phyloP scores from a whole-genome alignment of 1,139 yeast species.

The Wickerhamomyces sp. region DNA sequence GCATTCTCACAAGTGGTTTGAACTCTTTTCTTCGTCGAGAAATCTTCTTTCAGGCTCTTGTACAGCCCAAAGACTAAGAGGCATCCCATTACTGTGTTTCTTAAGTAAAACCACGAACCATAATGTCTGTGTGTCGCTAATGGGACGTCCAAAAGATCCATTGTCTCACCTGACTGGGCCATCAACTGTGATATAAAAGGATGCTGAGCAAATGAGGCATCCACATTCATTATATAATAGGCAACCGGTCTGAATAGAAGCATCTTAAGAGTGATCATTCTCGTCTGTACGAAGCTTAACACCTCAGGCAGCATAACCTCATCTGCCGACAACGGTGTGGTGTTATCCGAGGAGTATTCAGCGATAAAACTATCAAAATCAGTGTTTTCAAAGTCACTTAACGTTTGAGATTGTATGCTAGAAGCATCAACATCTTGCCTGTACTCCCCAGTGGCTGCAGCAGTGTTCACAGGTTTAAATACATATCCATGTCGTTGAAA shows the following conservation, averaged over 20 bases:
- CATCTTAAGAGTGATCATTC: conserved; percentile 18
- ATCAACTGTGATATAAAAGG: conserved; percentile 18
- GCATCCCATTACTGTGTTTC: conserved; percentile 13
- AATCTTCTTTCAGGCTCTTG: conserved; percentile 9
- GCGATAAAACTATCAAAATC: no score
- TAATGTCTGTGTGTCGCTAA: conserved; percentile 22
- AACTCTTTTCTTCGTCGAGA: conserved; percentile 7
- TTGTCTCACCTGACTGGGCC: conserved; percentile 14
- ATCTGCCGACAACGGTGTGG: background rate
- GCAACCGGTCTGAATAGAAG: conserved; percentile 18
- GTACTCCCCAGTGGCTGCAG: background rate
- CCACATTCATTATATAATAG: conserved; percentile 14
- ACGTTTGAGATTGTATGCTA: background rate
- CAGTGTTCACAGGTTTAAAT: conserved; percentile 8
- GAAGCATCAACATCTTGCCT: background rate
- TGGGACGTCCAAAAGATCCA: conserved; percentile 17
- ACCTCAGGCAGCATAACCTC: conserved; percentile 17
- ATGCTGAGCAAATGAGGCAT: conserved; percentile 9
- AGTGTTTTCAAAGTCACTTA: background rate
- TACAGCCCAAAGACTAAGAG: conserved; percentile 10
- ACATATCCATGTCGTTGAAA: conserved; percentile 21
- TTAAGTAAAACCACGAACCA: conserved; percentile 23
- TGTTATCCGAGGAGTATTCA: background rate
- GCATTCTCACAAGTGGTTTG: conserved; percentile 4
- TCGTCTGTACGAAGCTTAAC: conserved; percentile 17